phyloP scores from a whole-genome alignment of 2,329 filamentous ascomycete genomes.

The Diaporthe nobilis region DNA sequence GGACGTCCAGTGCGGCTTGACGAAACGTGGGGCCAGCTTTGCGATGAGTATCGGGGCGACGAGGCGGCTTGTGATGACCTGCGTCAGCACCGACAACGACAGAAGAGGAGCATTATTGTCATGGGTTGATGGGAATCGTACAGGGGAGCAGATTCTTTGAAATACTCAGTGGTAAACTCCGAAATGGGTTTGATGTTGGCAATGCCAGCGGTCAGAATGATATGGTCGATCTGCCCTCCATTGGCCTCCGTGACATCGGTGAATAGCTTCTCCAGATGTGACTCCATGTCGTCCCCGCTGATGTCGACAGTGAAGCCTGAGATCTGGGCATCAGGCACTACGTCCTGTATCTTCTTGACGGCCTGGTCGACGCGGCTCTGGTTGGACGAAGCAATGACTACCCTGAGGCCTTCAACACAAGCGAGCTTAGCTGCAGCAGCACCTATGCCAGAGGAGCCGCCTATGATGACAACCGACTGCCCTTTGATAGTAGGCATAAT shows the following conservation, averaged over 20 bases:
- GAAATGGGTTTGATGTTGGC: slow-evolving; percentile 53
- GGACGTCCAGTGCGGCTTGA: slow-evolving; percentile 55
- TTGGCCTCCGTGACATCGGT: slow-evolving; percentile 45
- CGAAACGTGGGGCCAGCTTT: slow-evolving; percentile 58
- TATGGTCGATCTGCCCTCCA: slow-evolving; percentile 59
- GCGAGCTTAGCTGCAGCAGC: slow-evolving; percentile 37
- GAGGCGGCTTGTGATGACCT: slow-evolving; percentile 52
- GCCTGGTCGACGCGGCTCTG: slow-evolving; percentile 24
- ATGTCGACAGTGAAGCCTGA: slow-evolving; percentile 62
- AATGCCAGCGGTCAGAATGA: slow-evolving; percentile 67
- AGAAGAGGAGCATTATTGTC: not conserved
- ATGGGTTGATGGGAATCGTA: not conserved
- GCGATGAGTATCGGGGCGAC: slow-evolving; percentile 62
- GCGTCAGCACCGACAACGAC: not conserved
- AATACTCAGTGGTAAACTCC: slow-evolving; percentile 55
- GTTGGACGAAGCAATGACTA: slow-evolving; percentile 38
- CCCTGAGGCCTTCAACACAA: slow-evolving; percentile 26
- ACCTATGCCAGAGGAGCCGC: slow-evolving; percentile 39
- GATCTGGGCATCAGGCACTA: slow-evolving; percentile 49
- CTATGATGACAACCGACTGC: slow-evolving; percentile 32
- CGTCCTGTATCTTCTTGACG: slow-evolving; percentile 27
- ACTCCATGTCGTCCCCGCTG: slow-evolving; percentile 57
- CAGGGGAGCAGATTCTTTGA: slow-evolving; percentile 59
- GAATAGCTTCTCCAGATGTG: slow-evolving; percentile 60
- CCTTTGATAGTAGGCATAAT: slow-evolving; percentile 36